These are phyloP conservation scores for Trypanosoma congolense DNA, from an alignment of 208 protist genomes.

Conservation along the genomic window DNA sequence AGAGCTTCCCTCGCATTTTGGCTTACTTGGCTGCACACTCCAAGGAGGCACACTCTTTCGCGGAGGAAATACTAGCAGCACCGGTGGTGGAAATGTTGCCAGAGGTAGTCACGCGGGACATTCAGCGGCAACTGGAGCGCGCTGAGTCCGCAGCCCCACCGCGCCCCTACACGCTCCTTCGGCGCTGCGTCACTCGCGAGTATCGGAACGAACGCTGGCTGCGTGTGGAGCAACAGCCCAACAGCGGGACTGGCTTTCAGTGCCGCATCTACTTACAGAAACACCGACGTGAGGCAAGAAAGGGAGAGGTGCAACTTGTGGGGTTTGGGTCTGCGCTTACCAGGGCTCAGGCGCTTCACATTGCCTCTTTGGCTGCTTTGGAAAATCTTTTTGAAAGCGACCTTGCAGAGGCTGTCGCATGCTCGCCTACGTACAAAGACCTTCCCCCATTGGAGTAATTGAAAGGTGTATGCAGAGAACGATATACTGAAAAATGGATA, in stretches of 20 bases:
- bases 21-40: constrained; percentile 50
- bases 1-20: constrained; percentile 60
- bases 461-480: too few species aligned
- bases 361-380: constrained; percentile 41
- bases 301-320: constrained; percentile 63
- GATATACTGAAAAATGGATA: constrained; percentile 7
- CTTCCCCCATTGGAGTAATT: constrained; percentile 18
- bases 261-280: constrained; percentile 73
- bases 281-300: constrained; percentile 27
- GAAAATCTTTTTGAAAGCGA: constrained; percentile 36
- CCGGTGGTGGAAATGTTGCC: constrained; percentile 68
- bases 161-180: constrained; percentile 26
- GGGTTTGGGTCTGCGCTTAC: constrained; percentile 49
- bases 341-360: constrained; percentile 45
- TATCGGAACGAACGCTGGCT: constrained; percentile 47
- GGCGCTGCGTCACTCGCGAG: constrained; percentile 29
- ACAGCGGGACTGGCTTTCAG: constrained; percentile 39
- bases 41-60: constrained; percentile 33
- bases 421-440: constrained; percentile 18
- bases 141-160: constrained; percentile 17
- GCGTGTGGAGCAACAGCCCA: constrained; percentile 46
- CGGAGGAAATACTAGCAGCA: constrained; percentile 43
- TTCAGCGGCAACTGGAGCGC: constrained; percentile 24
- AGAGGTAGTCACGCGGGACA: constrained; percentile 27
- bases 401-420: constrained; percentile 17